Evolutionary conservation across 345 rosid species (phyloP).

Genomic region (Limnanthes douglasii): DNA sequence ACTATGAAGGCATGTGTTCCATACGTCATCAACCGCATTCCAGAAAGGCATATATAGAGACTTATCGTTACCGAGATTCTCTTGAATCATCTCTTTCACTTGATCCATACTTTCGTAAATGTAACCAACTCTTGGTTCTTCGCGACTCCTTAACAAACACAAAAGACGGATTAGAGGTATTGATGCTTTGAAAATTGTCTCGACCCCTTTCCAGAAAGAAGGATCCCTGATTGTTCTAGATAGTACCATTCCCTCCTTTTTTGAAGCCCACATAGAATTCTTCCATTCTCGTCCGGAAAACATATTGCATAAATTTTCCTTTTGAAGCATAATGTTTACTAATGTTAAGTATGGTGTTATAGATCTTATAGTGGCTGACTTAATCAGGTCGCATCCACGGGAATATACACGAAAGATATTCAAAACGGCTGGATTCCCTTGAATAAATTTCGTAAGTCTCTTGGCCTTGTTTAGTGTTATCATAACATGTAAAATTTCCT

Average conservation of each 20-base stretch:
- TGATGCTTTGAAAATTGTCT: constrained; percentile 23
- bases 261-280: constrained; percentile 13
- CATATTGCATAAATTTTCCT: constrained; percentile 26
- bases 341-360: constrained; percentile 22
- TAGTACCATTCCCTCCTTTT: constrained; percentile 18
- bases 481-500: constrained; percentile 9
- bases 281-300: constrained; percentile 27
- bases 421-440: constrained; percentile 12
- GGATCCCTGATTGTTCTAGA: constrained; percentile 17
- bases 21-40: constrained; percentile 46
- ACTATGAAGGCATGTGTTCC: constrained; percentile 30
- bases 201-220: constrained; percentile 34
- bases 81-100: constrained; percentile 33
- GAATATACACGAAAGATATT: constrained; percentile 13
- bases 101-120: constrained; percentile 50
- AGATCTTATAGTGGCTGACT: constrained; percentile 22
- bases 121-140: constrained; percentile 31
- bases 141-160: constrained; percentile 13
- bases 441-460: constrained; percentile 18
- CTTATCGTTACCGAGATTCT: constrained; percentile 12
- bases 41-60: constrained; percentile 25
- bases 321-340: constrained; percentile 26
- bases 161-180: constrained; percentile 28
- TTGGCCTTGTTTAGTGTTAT: constrained; percentile 21
- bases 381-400: constrained; percentile 13